These are phyloP conservation scores for Wickerhamomyces pijperi DNA, from an alignment of 805 yeast genomes.

Conservation along the genomic window DNA sequence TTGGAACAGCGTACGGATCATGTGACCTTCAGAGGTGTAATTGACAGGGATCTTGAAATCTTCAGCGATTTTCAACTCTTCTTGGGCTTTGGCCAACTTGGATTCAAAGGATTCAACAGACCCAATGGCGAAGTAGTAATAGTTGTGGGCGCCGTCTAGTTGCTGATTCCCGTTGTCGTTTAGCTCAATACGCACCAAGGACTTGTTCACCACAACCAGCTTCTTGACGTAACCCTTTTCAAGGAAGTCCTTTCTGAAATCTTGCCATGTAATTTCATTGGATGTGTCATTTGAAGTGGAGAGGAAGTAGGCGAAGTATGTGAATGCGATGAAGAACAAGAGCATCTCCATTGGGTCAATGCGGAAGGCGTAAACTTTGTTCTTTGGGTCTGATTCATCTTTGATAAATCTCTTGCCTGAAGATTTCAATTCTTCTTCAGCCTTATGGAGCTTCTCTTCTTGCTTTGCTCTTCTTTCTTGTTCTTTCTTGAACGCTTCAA, in stretches of 20 bases:
- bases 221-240: slow-evolving; percentile 69
- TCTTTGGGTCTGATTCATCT: slow-evolving; percentile 21
- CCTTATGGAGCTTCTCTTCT: slow-evolving; percentile 12
- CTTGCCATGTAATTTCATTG: slow-evolving; percentile 80
- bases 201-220: slow-evolving; percentile 67
- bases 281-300: slow-evolving; percentile 20
- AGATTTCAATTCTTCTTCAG: slow-evolving; percentile 8
- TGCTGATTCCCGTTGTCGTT: slow-evolving; percentile 50
- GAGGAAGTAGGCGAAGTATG: slow-evolving; percentile 21
- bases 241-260: slow-evolving; percentile 65
- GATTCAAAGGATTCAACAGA: slow-evolving; percentile 82
- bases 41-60: slow-evolving; percentile 70
- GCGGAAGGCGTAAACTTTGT: slow-evolving; percentile 20
- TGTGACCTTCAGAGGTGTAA: slow-evolving; percentile 62
- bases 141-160: slow-evolving; percentile 24
- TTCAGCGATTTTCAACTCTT: slow-evolving; percentile 48
- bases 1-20: slow-evolving; percentile 53
- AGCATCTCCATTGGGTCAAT: slow-evolving; percentile 24
- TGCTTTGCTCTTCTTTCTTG: neutral
- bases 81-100: slow-evolving; percentile 65
- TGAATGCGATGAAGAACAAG: slow-evolving; percentile 20
- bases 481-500: slow-evolving; percentile 4
- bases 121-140: slow-evolving; percentile 67
- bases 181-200: slow-evolving; percentile 60
- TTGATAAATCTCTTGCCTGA: slow-evolving; percentile 13